A percentile compares a stretch with the other conserved stretches of the same genome.
Conservation (phyloP, 1,284 basidiomycete genomes). For the Rhodotorula mucilaginosa region DNA sequence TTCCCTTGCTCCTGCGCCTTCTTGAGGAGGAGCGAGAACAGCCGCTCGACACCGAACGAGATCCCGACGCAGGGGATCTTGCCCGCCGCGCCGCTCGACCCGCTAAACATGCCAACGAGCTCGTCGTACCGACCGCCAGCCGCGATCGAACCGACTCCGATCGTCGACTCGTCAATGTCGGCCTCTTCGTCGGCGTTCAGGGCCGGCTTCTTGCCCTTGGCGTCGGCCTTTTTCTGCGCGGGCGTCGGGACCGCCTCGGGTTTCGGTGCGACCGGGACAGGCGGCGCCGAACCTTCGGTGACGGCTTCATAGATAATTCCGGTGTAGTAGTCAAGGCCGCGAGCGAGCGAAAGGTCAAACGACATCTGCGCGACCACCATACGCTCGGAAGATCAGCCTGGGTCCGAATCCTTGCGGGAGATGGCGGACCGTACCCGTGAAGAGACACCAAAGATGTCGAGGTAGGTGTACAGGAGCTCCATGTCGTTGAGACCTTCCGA, state of each 20-base stretch:
- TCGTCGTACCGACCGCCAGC: constrained; percentile 96
- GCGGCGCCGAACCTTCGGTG: constrained; percentile 88
- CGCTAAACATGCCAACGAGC: constrained; percentile 89
- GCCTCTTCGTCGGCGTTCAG: constrained; percentile 64
- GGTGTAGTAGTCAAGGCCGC: constrained; percentile 97
- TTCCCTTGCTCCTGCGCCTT: constrained; percentile 68
- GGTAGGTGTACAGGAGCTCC: constrained; percentile 77
- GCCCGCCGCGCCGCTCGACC: constrained; percentile 60
- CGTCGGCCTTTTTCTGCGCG: constrained; percentile 45
- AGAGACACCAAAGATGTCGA: constrained; percentile 76
- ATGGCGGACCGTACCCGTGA: constrained; percentile 59
- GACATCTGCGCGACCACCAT: constrained; percentile 62
- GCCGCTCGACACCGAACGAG: constrained; percentile 90
- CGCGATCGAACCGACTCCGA: constrained; percentile 96
- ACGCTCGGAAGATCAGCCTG: background rate
- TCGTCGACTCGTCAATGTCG: constrained; percentile 85
- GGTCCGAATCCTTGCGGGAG: background rate
- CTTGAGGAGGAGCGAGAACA: constrained; percentile 88
- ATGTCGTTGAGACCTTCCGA: constrained; percentile 89
- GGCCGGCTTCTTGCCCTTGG: constrained; percentile 59
- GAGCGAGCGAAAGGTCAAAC: constrained; percentile 93
- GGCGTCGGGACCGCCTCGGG: constrained; percentile 48
- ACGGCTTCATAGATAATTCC: constrained; percentile 98
- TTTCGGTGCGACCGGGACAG: constrained; percentile 59
- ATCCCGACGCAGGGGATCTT: constrained; percentile 89